These are phyloP conservation scores for Mercurialis annua DNA, from an alignment of 345 rosid genomes.

Conservation along the genomic window DNA sequence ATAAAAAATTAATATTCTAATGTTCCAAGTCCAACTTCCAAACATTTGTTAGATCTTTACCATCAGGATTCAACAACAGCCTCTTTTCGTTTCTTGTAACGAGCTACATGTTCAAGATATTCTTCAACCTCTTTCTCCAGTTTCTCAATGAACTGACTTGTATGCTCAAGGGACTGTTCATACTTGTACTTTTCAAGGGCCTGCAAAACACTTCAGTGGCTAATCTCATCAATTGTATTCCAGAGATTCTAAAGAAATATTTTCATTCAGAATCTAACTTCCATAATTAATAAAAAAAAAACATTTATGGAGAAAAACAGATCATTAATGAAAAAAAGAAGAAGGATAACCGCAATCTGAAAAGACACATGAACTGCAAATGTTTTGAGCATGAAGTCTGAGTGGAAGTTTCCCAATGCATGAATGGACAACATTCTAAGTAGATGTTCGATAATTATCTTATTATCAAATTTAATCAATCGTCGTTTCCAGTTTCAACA, in stretches of 20 bases:
- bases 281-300: neutral
- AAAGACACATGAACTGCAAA: too few relatives aligned
- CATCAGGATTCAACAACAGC: neutral
- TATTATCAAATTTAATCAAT: too few relatives aligned
- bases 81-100: constrained; percentile 49
- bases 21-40: too few relatives aligned
- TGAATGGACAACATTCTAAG: neutral
- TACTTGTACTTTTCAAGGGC: constrained; percentile 79
- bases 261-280: neutral
- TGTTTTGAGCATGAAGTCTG: too few relatives aligned
- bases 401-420: neutral
- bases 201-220: constrained; percentile 29
- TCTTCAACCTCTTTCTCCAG: constrained; percentile 84
- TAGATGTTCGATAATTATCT: too few relatives aligned
- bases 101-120: constrained; percentile 54
- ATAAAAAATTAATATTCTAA: too few relatives aligned
- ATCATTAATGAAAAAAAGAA: too few relatives aligned
- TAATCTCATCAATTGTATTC: neutral
- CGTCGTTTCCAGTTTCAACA: too few relatives aligned
- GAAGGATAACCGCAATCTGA: too few relatives aligned
- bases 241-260: neutral
- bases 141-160: constrained; percentile 86
- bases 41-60: neutral
- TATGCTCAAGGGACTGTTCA: constrained; percentile 89
- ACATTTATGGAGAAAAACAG: too few relatives aligned